phyloP scores from a whole-genome alignment of 768 basidiomycete species.

The Fomitopsis serialis region DNA sequence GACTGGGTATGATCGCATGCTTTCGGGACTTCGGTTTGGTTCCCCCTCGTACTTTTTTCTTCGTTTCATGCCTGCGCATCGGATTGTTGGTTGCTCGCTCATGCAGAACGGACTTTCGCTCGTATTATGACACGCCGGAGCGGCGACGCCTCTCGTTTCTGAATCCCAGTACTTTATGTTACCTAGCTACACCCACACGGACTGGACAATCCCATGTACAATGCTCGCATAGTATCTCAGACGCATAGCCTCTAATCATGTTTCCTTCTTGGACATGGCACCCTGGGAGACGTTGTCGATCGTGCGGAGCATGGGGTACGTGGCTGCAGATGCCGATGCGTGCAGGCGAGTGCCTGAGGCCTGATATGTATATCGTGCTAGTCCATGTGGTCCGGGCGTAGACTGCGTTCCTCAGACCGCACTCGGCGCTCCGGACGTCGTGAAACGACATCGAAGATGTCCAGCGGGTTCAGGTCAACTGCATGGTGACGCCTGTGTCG shows the following conservation, averaged over 20 bases:
- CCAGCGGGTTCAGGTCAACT: no score
- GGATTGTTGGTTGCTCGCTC: neutral
- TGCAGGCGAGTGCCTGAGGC: no score
- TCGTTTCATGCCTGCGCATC: neutral
- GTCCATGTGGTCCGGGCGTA: no score
- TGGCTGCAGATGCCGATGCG: no score
- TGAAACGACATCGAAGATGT: no score
- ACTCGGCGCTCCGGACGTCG: no score
- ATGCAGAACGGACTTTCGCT: neutral
- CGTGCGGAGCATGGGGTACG: no score
- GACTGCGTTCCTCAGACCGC: no score
- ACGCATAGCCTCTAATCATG: neutral
- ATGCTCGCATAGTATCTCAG: neutral
- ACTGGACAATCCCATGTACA: neutral
- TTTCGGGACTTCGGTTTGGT: neutral
- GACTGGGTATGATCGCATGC: neutral
- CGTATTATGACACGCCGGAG: neutral
- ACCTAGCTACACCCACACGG: neutral
- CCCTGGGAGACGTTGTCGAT: no score
- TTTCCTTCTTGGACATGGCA: neutral
- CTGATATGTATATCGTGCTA: no score
- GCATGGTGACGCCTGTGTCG: no score
- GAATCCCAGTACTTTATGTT: neutral
- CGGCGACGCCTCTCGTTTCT: neutral
- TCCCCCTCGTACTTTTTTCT: neutral